Percentiles rank a stretch among this genome's conserved stretches.
These are phyloP conservation scores for Camellia japonica DNA, from an alignment of 148 eudicot species.

Conservation along the genomic window DNA sequence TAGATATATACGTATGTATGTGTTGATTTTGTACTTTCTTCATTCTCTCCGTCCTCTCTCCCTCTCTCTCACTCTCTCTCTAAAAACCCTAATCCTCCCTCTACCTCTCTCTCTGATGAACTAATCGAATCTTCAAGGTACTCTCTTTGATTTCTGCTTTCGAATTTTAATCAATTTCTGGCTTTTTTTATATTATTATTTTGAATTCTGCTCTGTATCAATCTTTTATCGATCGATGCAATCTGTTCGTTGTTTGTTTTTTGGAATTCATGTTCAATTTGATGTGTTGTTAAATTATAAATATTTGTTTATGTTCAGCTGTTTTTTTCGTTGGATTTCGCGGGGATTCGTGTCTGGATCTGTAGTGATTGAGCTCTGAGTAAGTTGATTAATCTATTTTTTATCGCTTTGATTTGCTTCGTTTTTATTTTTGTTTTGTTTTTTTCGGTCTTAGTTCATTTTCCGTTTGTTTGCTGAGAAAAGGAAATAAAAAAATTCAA, in stretches of 20 bases:
- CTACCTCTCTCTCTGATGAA: not conserved
- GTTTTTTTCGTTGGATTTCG: not conserved
- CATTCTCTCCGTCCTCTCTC: not conserved
- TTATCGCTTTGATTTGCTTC: not conserved
- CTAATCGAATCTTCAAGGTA: slow-evolving; percentile 10
- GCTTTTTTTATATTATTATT: not conserved
- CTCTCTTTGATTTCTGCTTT: not conserved
- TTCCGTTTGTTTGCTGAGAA: not conserved
- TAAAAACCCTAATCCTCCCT: slow-evolving; percentile 11
- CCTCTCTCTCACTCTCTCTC: slow-evolving; percentile 1
- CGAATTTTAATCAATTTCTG: not conserved
- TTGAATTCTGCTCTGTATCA: not conserved
- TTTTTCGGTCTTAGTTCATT: not conserved
- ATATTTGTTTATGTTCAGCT: not conserved
- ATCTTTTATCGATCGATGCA: not conserved
- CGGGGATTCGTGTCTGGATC: not conserved
- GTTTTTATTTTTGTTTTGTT: too few relatives aligned
- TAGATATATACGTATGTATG: too few relatives aligned
- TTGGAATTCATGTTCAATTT: not conserved
- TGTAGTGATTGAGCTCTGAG: not conserved
- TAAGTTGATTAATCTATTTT: not conserved
- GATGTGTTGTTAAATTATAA: not conserved
- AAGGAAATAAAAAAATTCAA: not conserved
- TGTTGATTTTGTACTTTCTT: too few relatives aligned
- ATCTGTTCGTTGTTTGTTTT: not conserved